These are phyloP conservation scores for Yamadazyma jaroonii DNA, from an alignment of 1,139 yeast species.

Conservation along the genomic window DNA sequence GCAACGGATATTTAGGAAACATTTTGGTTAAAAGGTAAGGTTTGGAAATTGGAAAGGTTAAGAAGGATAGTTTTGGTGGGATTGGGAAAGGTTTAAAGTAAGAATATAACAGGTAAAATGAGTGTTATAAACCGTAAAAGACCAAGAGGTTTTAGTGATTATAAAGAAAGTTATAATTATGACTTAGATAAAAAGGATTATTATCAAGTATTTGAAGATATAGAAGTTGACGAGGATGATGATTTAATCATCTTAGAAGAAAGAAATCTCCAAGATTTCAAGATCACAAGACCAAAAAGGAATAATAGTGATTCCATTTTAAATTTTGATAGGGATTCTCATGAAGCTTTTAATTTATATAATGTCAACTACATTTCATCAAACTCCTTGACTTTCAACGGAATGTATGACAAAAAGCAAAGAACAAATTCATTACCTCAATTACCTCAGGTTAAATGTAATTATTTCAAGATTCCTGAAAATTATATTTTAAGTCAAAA, in stretches of 20 bases:
- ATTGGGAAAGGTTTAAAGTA: too few species aligned
- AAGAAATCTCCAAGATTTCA: slow-evolving; percentile 22
- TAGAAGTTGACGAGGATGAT: slow-evolving; percentile 22
- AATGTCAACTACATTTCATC: slow-evolving; percentile 26
- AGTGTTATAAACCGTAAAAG: slow-evolving; percentile 35
- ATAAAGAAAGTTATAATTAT: slow-evolving; percentile 3
- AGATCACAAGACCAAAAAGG: slow-evolving; percentile 22
- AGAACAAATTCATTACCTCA: slow-evolving; percentile 73
- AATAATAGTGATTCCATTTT: slow-evolving; percentile 41
- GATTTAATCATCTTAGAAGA: slow-evolving; percentile 37
- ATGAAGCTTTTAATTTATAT: slow-evolving; percentile 45
- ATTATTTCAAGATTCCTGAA: slow-evolving; percentile 39
- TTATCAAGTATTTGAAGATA: slow-evolving; percentile 7
- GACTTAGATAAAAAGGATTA: slow-evolving; percentile 1
- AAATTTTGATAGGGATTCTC: slow-evolving; percentile 37
- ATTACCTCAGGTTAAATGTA: slow-evolving; percentile 52
- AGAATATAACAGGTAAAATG: too few species aligned
- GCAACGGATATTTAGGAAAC: too few species aligned
- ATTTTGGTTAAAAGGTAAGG: too few species aligned
- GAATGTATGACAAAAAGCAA: slow-evolving; percentile 35
- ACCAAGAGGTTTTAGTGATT: slow-evolving; percentile 47
- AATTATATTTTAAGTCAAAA: slow-evolving; percentile 38
- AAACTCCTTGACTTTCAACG: neutral
- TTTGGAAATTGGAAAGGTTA: too few species aligned
- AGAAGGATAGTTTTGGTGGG: too few species aligned